Conservation (phyloP, 2,329 filamentous ascomycete species). For the Aureobasidium mangrovei region DNA sequence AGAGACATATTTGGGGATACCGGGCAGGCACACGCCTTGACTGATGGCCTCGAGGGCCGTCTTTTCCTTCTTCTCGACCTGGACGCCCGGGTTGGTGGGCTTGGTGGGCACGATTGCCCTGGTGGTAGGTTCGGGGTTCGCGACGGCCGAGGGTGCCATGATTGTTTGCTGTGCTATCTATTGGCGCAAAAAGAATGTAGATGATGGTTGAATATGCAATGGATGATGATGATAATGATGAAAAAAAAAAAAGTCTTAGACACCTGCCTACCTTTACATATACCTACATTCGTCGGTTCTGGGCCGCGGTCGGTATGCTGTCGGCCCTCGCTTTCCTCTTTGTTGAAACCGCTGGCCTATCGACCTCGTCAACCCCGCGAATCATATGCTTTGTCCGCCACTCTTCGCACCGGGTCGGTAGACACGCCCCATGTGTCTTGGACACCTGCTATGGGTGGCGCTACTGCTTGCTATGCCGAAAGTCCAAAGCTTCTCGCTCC, state of each 20-base stretch:
- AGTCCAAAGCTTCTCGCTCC: too few species aligned
- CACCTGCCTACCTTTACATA: slow-evolving; percentile 5
- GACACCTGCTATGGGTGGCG: too few species aligned
- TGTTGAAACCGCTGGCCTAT: slow-evolving; percentile 1
- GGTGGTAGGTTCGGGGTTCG: not conserved
- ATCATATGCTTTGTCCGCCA: too few species aligned
- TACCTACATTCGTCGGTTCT: not conserved
- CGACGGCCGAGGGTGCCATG: slow-evolving; percentile 15
- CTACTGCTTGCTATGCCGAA: too few species aligned
- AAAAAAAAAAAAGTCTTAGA: not conserved
- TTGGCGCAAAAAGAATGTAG: not conserved
- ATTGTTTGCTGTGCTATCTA: not conserved
- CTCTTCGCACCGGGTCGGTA: too few species aligned
- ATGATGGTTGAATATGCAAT: not conserved
- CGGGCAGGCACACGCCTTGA: slow-evolving; percentile 39
- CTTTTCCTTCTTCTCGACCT: slow-evolving; percentile 22
- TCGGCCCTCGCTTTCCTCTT: slow-evolving; percentile 9
- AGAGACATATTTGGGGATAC: slow-evolving; percentile 48
- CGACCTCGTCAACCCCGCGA: not conserved
- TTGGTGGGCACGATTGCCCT: slow-evolving; percentile 15
- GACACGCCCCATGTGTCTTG: too few species aligned
- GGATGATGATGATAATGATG: not conserved
- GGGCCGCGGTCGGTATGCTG: not conserved
- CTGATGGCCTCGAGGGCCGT: slow-evolving; percentile 33
- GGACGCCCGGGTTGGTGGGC: slow-evolving; percentile 13